Conservation (phyloP, 163 green algal genomes). For the Prototheca wickerhamii region DNA sequence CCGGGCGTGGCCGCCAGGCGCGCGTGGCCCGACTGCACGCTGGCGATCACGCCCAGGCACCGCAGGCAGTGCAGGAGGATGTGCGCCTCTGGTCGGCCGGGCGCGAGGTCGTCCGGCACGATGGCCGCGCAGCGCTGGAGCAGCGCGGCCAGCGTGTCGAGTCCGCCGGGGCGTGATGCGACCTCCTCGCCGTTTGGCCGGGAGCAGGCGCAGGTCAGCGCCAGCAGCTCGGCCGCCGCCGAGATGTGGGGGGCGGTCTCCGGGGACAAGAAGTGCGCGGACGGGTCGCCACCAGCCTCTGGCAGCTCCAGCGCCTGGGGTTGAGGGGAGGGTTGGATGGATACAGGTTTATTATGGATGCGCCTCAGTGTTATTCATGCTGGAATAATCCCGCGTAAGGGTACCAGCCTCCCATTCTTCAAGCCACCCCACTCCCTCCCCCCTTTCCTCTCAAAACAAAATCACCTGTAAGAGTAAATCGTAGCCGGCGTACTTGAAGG, state of each 20-base stretch:
- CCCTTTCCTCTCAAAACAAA: no score
- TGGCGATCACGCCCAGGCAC: constrained; percentile 63
- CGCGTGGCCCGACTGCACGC: constrained; percentile 37
- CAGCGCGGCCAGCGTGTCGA: constrained; percentile 56
- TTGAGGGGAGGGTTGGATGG: no score
- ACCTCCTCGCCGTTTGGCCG: constrained; percentile 84
- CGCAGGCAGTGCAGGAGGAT: constrained; percentile 55
- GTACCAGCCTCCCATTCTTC: no score
- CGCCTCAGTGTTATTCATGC: no score
- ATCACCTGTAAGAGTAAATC: constrained; percentile 69
- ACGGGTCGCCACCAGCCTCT: no score
- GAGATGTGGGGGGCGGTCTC: constrained; percentile 40
- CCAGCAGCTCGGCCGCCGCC: constrained; percentile 71
- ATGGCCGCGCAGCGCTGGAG: constrained; percentile 57
- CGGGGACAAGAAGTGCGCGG: constrained; percentile 43
- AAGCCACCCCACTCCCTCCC: no score
- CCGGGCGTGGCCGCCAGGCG: constrained; percentile 36
- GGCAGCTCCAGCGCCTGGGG: no score
- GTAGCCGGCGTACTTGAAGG: constrained; percentile 94
- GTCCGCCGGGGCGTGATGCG: constrained; percentile 55
- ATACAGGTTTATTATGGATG: no score
- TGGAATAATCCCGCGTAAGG: no score
- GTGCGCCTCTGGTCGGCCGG: constrained; percentile 31
- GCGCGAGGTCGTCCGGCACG: constrained; percentile 39
- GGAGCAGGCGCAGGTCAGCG: constrained; percentile 74